Conservation (phyloP, 768 basidiomycete species). For the Strobilomyces dryophilus region DNA sequence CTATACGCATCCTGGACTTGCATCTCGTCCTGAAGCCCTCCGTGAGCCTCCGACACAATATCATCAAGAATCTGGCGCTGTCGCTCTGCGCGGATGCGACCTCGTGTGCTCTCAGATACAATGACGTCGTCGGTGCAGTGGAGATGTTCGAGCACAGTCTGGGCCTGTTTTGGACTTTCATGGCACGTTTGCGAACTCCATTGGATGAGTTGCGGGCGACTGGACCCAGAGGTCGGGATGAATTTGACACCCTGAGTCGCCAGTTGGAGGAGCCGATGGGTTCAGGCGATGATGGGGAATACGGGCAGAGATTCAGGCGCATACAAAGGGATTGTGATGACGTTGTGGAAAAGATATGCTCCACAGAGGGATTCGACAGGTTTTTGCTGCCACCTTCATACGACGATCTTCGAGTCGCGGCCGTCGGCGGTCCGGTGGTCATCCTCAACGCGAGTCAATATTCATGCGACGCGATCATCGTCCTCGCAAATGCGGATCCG, state of each 20-base stretch:
- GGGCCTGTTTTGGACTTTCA: slow-evolving; percentile 22
- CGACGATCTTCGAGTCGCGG: slow-evolving; percentile 16
- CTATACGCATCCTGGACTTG: slow-evolving; percentile 15
- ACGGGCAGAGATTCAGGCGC: slow-evolving; percentile 15
- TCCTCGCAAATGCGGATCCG: slow-evolving; percentile 9
- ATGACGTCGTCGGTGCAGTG: slow-evolving; percentile 23
- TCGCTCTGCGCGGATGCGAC: slow-evolving; percentile 25
- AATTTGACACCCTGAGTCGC: slow-evolving; percentile 17
- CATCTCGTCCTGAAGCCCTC: slow-evolving; percentile 17
- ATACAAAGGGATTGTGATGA: slow-evolving; percentile 24
- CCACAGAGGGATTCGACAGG: slow-evolving; percentile 19
- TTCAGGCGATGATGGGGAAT: slow-evolving; percentile 5
- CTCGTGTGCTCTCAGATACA: slow-evolving; percentile 20
- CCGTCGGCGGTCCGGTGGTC: slow-evolving; percentile 28
- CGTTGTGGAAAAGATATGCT: slow-evolving; percentile 23
- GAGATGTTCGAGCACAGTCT: slow-evolving; percentile 35
- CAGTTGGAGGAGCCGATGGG: slow-evolving; percentile 18
- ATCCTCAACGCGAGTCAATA: slow-evolving; percentile 29
- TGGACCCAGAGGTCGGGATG: slow-evolving; percentile 1
- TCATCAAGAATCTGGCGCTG: slow-evolving; percentile 9
- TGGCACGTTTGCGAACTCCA: slow-evolving; percentile 21
- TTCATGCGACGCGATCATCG: slow-evolving; percentile 23
- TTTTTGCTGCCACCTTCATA: slow-evolving; percentile 16
- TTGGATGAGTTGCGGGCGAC: slow-evolving; percentile 21
- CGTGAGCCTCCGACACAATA: slow-evolving; percentile 10